phyloP scores from a whole-genome alignment of 2,329 filamentous ascomycete genomes.

The Monosporascus sp. region DNA sequence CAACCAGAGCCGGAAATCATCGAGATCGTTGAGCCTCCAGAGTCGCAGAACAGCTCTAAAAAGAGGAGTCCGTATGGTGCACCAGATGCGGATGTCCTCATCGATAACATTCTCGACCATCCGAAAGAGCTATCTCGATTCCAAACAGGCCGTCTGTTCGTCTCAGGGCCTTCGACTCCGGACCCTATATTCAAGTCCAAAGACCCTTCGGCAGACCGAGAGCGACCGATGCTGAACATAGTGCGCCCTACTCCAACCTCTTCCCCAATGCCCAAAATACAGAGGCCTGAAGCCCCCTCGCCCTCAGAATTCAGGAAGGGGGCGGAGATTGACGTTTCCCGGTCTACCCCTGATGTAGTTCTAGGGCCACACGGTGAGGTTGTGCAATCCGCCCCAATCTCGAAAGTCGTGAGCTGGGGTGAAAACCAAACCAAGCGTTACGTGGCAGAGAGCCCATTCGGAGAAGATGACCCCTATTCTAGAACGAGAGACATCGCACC shows the following conservation, averaged over 20 bases:
- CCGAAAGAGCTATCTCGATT: slow-evolving; percentile 44
- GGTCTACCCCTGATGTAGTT: slow-evolving; percentile 28
- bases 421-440: slow-evolving; percentile 60
- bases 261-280: slow-evolving; percentile 43
- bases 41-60: slow-evolving; percentile 37
- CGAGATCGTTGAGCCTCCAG: slow-evolving; percentile 50
- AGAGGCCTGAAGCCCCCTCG: slow-evolving; percentile 16
- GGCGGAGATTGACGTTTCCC: slow-evolving; percentile 6
- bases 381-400: slow-evolving; percentile 36
- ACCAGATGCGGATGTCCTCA: slow-evolving; percentile 58
- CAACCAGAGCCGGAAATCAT: slow-evolving; percentile 31
- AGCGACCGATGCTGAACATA: slow-evolving; percentile 54
- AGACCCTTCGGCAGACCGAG: slow-evolving; percentile 49
- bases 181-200: slow-evolving; percentile 36
- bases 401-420: slow-evolving; percentile 60
- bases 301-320: slow-evolving; percentile 8
- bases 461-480: slow-evolving; percentile 24
- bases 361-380: slow-evolving; percentile 37
- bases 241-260: slow-evolving; percentile 54
- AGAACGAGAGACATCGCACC: slow-evolving; percentile 23
- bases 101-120: slow-evolving; percentile 50
- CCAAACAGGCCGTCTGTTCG: slow-evolving; percentile 16
- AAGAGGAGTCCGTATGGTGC: slow-evolving; percentile 47
- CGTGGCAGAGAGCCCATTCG: slow-evolving; percentile 53
- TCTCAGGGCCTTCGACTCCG: slow-evolving; percentile 19